These are phyloP conservation scores for Paramecium pentaurelia DNA, from an alignment of 73 alveolate species.

Conservation along the genomic window DNA sequence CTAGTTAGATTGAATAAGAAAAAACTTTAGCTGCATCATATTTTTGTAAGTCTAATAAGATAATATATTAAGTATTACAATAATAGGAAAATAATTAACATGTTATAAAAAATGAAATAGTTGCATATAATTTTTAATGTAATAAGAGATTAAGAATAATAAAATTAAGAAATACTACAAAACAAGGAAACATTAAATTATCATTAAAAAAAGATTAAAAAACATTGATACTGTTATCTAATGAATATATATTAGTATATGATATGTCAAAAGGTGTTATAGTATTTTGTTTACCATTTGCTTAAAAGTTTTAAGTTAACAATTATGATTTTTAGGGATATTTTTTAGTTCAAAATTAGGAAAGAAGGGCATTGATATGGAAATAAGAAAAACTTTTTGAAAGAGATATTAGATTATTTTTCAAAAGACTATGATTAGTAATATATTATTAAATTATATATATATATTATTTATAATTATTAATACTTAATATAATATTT, in stretches of 20 bases:
- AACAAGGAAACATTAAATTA: not conserved
- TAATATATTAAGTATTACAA: not conserved
- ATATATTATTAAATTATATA: not conserved
- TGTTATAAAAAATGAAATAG: not conserved
- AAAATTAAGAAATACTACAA: not conserved
- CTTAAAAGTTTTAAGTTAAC: not conserved
- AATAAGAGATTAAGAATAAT: not conserved
- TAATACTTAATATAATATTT: not conserved
- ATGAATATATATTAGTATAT: not conserved
- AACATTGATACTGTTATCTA: not conserved
- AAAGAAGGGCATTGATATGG: not conserved
- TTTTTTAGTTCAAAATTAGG: not conserved
- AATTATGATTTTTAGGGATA: not conserved
- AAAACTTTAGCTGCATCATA: not conserved
- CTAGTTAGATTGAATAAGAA: not conserved
- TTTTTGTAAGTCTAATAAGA: not conserved
- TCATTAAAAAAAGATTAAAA: not conserved
- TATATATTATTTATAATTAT: not conserved
- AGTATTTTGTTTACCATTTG: not conserved
- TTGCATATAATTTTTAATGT: not conserved
- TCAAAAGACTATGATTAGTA: not conserved
- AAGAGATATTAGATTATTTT: not conserved
- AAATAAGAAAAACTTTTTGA: not conserved
- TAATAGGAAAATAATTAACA: not conserved
- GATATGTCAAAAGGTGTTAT: not conserved